Base-by-base conservation (phyloP, 192 early-diverging fungal species). In the Allomyces macrogynus region DNA sequence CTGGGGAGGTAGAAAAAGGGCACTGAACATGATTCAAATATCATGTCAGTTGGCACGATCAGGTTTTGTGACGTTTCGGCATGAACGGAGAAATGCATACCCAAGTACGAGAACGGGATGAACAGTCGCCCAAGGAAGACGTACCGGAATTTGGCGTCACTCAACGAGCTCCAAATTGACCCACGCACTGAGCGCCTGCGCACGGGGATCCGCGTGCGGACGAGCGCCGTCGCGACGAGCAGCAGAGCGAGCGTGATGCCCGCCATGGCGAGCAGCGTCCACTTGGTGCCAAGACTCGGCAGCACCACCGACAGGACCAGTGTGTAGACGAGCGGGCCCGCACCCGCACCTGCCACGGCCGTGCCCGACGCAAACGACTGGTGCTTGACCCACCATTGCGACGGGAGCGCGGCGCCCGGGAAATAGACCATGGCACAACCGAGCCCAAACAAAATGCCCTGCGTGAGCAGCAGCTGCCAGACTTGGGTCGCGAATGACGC, bases 401-500 rank as follows among this genome's bases (percentile, higher is more conserved):
- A 67, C 4, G 84, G 77, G 5, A 86, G 77, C 14, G 79, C 75
- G 42, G 87, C 75, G 23, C 77, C 80, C 0, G 87, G 86, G 18
- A 86, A 79, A 60, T 82, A 83, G 18, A 84, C 63, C 43, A 92
- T 71, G 11, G 78, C 78, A 18, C 76, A 71, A 8, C 87, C 88
- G 24, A 87, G 67, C 4, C 90, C 90, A 71, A 87, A 84, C 65
- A 92, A 57, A 7, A 88, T 66, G 10, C 86, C 86, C 69, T 89
- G 88, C 1, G 87, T 80, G 27, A 88, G 67, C 60, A 86, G 78
- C 18, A 90, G 70, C 42, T 90, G 87, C 87, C 87, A 89, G 0
- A 86, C 70, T 40, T 77, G 66, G 14, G 62, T 69, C 5, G 75
- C 71, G 64, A 80, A 78, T 11, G 74, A 75, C 3, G 80, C 74